Percentiles rank a stretch among this genome's conserved stretches.
Evolutionary conservation across 139 green algal species (phyloP).

Genomic region (Spirogloea muscicola): DNA sequence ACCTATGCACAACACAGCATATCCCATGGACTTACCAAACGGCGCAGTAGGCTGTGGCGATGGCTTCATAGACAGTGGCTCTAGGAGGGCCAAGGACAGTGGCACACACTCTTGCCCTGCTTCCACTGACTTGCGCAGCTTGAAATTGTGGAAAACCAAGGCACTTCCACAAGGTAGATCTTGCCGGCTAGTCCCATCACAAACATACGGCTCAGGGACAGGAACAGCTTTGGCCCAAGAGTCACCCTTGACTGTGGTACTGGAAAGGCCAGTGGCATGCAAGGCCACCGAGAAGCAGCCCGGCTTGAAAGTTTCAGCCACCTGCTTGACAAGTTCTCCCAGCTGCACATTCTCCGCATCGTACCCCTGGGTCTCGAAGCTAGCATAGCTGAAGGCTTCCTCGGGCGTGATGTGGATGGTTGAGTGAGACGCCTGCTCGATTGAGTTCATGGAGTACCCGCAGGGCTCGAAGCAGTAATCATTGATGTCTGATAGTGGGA

Average conservation of each 20-base stretch:
- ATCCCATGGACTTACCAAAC: too few species aligned
- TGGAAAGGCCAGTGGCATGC: conserved; percentile 45
- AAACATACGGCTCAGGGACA: conserved; percentile 48
- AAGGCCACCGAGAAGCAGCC: conserved; percentile 57
- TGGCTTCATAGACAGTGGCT: too few species aligned
- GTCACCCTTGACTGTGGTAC: neutral
- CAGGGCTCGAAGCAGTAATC: conserved; percentile 98
- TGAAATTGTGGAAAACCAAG: conserved; percentile 48
- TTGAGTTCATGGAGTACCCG: conserved; percentile 97
- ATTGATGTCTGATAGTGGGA: conserved; percentile 78
- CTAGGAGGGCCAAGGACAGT: too few species aligned
- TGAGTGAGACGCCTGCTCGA: conserved; percentile 66
- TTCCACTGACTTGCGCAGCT: too few species aligned
- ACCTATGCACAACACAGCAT: too few species aligned
- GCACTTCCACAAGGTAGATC: conserved; percentile 47
- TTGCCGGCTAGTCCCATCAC: conserved; percentile 47
- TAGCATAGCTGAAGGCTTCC: conserved; percentile 84
- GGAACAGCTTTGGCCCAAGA: conserved; percentile 13
- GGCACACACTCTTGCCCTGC: too few species aligned
- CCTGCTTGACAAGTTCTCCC: conserved; percentile 43
- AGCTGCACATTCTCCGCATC: conserved; percentile 9
- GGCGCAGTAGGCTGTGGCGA: too few species aligned
- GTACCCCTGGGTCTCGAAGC: conserved; percentile 65
- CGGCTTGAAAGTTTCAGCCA: conserved; percentile 59
- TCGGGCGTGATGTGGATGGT: conserved; percentile 99